These are phyloP conservation scores for Lecanicillium sp. DNA, from an alignment of 2,329 filamentous ascomycete genomes.

Conservation along the genomic window DNA sequence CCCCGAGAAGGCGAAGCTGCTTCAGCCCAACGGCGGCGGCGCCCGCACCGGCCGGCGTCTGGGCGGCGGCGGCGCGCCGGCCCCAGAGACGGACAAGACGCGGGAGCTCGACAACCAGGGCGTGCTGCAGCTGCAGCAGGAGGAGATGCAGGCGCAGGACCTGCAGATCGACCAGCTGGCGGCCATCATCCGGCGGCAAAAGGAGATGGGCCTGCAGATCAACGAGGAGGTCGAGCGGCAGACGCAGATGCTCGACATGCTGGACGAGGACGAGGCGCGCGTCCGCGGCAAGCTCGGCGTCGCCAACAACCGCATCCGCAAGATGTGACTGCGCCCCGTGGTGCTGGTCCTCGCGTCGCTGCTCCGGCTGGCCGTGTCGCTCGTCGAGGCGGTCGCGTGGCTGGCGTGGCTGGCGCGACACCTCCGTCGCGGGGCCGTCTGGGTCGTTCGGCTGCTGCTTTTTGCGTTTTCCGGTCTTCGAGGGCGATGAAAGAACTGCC, in stretches of 20 bases:
- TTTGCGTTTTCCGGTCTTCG: neutral
- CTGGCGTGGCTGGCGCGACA: constrained; percentile 22
- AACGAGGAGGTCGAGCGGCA: constrained; percentile 67
- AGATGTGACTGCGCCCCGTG: constrained; percentile 45
- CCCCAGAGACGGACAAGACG: constrained; percentile 70
- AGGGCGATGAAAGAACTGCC: too few species aligned
- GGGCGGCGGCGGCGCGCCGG: constrained; percentile 62
- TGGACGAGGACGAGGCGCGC: constrained; percentile 61
- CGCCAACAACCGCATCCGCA: constrained; percentile 65
- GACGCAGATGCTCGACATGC: constrained; percentile 60
- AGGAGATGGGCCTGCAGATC: constrained; percentile 72
- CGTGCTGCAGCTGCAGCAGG: constrained; percentile 65
- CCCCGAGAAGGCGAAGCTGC: constrained; percentile 44
- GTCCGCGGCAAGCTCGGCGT: constrained; percentile 64
- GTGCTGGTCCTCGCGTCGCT: constrained; percentile 16
- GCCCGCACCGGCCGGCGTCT: constrained; percentile 26
- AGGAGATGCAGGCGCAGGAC: constrained; percentile 71
- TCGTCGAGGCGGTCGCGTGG: constrained; percentile 27
- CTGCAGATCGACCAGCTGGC: constrained; percentile 62
- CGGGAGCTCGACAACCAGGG: constrained; percentile 71
- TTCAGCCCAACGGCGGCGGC: constrained; percentile 23
- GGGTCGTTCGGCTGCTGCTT: neutral
- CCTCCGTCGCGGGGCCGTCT: neutral
- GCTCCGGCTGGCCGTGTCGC: constrained; percentile 24
- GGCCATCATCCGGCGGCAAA: constrained; percentile 65